A percentile compares a stretch with the other conserved stretches of the same genome.
Evolutionary conservation across 1,284 basidiomycete genomes (phyloP).

Genomic region (Apiotrichum laibachii): DNA sequence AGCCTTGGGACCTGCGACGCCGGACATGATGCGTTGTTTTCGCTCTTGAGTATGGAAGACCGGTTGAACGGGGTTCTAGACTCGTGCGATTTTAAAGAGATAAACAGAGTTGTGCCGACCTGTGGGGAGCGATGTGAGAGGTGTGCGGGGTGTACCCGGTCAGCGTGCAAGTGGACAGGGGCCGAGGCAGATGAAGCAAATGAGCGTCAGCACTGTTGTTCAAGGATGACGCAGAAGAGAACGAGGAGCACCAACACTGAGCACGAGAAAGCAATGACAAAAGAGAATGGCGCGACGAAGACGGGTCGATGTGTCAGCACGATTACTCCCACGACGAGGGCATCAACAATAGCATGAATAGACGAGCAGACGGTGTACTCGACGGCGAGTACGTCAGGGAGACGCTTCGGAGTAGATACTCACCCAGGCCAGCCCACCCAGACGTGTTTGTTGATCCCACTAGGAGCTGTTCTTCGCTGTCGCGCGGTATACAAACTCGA

Average conservation of each 20-base stretch:
- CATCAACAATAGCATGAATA: neutral
- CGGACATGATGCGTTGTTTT: conserved; percentile 20
- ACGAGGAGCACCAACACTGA: neutral
- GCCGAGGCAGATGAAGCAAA: too few relatives aligned
- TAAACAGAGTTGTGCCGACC: neutral
- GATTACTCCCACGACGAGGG: neutral
- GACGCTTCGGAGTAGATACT: neutral
- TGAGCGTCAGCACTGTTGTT: conserved; percentile 1
- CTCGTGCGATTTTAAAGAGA: conserved; percentile 6
- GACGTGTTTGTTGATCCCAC: conserved; percentile 5
- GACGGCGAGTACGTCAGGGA: too few relatives aligned
- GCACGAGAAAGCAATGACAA: neutral
- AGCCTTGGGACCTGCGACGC: conserved; percentile 37
- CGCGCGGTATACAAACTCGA: neutral
- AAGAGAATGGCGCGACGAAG: neutral
- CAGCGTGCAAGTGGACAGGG: too few relatives aligned
- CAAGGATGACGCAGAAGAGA: neutral
- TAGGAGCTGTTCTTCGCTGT: neutral
- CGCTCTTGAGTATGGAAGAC: conserved; percentile 3
- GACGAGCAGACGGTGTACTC: too few relatives aligned
- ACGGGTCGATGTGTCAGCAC: conserved; percentile 6
- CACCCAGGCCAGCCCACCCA: conserved; percentile 11
- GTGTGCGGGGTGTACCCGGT: too few relatives aligned
- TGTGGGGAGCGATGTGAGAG: neutral
- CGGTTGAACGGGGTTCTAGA: conserved; percentile 7